phyloP scores from a whole-genome alignment of 805 yeast species.

The Candida verbasci region DNA sequence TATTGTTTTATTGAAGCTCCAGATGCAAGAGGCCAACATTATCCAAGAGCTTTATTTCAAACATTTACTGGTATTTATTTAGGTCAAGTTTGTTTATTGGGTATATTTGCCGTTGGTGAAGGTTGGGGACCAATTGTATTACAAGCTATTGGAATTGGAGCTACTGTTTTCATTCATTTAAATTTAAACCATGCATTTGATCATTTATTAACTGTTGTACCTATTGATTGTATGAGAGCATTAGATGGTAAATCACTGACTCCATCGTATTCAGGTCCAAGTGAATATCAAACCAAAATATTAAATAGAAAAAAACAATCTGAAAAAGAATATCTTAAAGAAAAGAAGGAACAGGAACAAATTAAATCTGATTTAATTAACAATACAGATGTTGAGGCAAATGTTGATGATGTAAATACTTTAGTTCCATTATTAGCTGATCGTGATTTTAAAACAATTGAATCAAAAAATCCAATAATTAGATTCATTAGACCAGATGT shows the following conservation, averaged over 20 bases:
- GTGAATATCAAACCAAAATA: conserved; percentile 32
- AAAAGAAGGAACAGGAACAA: conserved; percentile 16
- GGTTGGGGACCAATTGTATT: conserved; percentile 92
- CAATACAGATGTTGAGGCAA: conserved; percentile 9
- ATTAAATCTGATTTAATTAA: conserved; percentile 10
- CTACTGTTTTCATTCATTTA: conserved; percentile 67
- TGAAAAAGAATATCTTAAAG: conserved; percentile 15
- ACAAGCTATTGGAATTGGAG: conserved; percentile 59
- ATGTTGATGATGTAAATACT: conserved; percentile 7
- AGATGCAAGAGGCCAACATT: conserved; percentile 77
- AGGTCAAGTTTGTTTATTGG: conserved; percentile 82
- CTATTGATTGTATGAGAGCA: conserved; percentile 72
- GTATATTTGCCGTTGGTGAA: conserved; percentile 83
- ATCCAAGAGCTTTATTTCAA: conserved; percentile 86
- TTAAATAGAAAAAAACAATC: conserved; percentile 16
- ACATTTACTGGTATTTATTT: conserved; percentile 83
- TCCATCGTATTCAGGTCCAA: conserved; percentile 42
- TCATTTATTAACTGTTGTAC: conserved; percentile 52
- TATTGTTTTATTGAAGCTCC: conserved; percentile 65
- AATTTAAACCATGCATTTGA: conserved; percentile 65
- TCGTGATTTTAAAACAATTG: conserved; percentile 43
- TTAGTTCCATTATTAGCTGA: conserved; percentile 65
- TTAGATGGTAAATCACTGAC: conserved; percentile 67
- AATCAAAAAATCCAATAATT: conserved; percentile 40
- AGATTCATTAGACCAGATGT: conserved; percentile 57